A percentile compares a stretch with the other conserved stretches of the same genome.
phyloP scores from a whole-genome alignment of 2,329 filamentous ascomycete species.

The Gyromitra esculenta region DNA sequence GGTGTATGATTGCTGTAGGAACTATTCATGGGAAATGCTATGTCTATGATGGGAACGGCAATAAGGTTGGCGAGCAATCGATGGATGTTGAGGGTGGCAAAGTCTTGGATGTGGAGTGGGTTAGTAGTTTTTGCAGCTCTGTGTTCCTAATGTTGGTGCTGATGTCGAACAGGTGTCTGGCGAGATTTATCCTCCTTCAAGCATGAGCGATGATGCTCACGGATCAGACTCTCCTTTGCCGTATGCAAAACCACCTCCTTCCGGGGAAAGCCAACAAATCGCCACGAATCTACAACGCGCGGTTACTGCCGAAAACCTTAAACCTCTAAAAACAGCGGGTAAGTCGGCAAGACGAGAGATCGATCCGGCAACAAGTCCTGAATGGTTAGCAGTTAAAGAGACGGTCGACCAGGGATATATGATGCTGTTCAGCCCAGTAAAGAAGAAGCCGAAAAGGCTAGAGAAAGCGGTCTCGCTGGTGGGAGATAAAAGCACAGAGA shows the following conservation, averaged over 20 bases:
- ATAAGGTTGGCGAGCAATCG: conserved; percentile 55
- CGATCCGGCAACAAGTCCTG: not conserved
- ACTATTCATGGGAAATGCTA: conserved; percentile 57
- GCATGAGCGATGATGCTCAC: conserved; percentile 5
- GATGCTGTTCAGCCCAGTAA: conserved; percentile 55
- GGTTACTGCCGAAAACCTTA: conserved; percentile 18
- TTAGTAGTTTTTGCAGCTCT: conserved; percentile 31
- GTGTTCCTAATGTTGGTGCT: conserved; percentile 9
- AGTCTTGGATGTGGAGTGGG: conserved; percentile 57
- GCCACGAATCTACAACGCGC: conserved; percentile 5
- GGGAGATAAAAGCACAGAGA: conserved; percentile 21
- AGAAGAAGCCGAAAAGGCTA: conserved; percentile 49
- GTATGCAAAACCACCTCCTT: conserved; percentile 28
- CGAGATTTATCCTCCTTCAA: conserved; percentile 43
- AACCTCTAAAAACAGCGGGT: conserved; percentile 6
- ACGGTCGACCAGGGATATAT: conserved; percentile 53
- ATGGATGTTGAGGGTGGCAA: conserved; percentile 55
- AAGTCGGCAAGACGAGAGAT: conserved; percentile 2
- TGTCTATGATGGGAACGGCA: conserved; percentile 57
- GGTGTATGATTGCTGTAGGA: conserved; percentile 56
- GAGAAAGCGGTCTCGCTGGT: conserved; percentile 42
- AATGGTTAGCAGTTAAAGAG: conserved; percentile 41
- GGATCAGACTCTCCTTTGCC: not conserved
- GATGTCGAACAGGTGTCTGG: conserved; percentile 47
- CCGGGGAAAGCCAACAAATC: not conserved